Conservation (phyloP, 768 basidiomycete genomes). For the Coprinellus aureogranulatus region DNA sequence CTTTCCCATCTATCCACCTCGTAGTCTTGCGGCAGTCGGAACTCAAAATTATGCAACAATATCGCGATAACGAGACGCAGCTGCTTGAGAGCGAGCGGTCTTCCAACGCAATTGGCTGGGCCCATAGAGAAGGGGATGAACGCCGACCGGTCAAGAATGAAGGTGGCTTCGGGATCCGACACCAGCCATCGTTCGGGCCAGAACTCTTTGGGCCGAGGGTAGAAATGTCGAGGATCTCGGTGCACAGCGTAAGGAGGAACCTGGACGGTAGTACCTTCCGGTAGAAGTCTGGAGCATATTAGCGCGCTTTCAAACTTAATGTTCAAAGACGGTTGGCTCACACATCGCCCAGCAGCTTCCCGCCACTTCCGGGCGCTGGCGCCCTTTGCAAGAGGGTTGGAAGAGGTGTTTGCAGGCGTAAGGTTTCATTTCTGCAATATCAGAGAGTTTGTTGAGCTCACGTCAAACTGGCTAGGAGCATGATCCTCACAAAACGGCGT, state of each 20-base stretch:
- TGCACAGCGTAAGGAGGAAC: slow-evolving; percentile 37
- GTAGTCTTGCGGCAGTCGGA: slow-evolving; percentile 7
- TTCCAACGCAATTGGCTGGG: slow-evolving; percentile 51
- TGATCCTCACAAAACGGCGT: slow-evolving; percentile 37
- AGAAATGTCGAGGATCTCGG: slow-evolving; percentile 35
- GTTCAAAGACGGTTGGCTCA: not conserved
- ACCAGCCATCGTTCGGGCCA: slow-evolving; percentile 38
- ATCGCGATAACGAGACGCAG: slow-evolving; percentile 21
- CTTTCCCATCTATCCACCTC: slow-evolving; percentile 6
- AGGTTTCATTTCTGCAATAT: slow-evolving; percentile 30
- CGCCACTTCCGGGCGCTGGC: slow-evolving; percentile 26
- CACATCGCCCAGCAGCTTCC: slow-evolving; percentile 22
- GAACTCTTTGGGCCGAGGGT: slow-evolving; percentile 32
- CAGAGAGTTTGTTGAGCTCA: not conserved
- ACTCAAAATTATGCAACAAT: slow-evolving; percentile 2
- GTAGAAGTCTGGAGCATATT: slow-evolving; percentile 28
- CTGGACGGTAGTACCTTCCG: slow-evolving; percentile 34
- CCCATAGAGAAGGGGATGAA: slow-evolving; percentile 41
- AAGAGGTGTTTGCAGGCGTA: slow-evolving; percentile 34
- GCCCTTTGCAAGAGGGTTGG: slow-evolving; percentile 30
- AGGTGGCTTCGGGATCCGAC: not conserved
- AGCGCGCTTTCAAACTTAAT: not conserved
- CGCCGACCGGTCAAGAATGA: slow-evolving; percentile 10
- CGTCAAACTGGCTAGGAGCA: not conserved
- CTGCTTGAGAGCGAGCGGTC: slow-evolving; percentile 31